Conservation (phyloP, 371 early-diverging fungal species). For the Mucor plumbeus region DNA sequence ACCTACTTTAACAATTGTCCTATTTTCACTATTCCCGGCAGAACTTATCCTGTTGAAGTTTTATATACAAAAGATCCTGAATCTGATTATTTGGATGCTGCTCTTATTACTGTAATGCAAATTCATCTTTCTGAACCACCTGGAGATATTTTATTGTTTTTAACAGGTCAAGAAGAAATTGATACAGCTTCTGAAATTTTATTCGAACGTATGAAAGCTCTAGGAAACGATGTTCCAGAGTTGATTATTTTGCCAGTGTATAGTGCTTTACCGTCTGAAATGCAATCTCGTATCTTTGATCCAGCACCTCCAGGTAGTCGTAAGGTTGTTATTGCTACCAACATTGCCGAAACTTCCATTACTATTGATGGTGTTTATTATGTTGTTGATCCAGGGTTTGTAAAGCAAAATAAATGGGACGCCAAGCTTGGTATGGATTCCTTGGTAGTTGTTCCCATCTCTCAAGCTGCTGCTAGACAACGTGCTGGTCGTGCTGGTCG, state of each 20-base stretch:
- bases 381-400: conserved; percentile 98
- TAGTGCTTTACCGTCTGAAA: conserved; percentile 92
- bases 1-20: conserved; percentile 90
- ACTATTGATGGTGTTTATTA: conserved; percentile 99
- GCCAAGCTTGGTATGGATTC: conserved; percentile 96
- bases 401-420: conserved; percentile 97
- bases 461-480: conserved; percentile 96
- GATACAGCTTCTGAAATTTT: conserved; percentile 92
- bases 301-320: conserved; percentile 91
- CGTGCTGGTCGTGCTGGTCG: conserved; percentile 99
- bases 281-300: conserved; percentile 95
- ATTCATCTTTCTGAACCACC: conserved; percentile 96
- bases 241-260: conserved; percentile 94
- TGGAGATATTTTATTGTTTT: conserved; percentile 97
- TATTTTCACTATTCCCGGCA: conserved; percentile 96
- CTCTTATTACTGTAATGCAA: conserved; percentile 94
- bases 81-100: conserved; percentile 92
- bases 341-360: conserved; percentile 99
- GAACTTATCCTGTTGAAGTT: conserved; percentile 95
- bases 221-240: conserved; percentile 94
- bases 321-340: conserved; percentile 98
- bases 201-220: conserved; percentile 94
- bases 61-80: conserved; percentile 95
- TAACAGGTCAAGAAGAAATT: conserved; percentile 99
- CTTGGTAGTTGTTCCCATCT: conserved; percentile 89